Conservation (phyloP, 75 land plant species). For the Cupressus sempervirens region DNA sequence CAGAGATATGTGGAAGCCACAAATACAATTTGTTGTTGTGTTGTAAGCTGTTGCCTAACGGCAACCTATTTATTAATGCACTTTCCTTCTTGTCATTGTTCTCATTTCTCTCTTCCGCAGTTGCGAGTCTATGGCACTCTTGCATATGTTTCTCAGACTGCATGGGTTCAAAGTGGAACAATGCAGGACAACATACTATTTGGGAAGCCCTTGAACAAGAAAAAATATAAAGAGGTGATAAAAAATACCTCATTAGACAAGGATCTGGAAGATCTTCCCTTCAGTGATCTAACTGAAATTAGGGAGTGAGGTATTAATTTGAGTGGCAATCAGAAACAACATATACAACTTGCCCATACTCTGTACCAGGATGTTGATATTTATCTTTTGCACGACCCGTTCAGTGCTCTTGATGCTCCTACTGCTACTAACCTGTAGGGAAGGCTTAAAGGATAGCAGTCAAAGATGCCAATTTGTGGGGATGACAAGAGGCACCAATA, state of each 20-base stretch:
- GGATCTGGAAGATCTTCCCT: slow-evolving; percentile 26
- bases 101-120: no score
- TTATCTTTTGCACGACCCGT: slow-evolving; percentile 41
- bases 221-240: slow-evolving; percentile 18
- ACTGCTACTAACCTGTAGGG: slow-evolving; percentile 19
- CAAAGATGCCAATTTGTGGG: no score
- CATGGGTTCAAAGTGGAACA: slow-evolving; percentile 32
- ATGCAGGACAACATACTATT: slow-evolving; percentile 28
- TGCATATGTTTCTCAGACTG: no score
- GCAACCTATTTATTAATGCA: no score
- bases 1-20: no score
- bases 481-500: no score
- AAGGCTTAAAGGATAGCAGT: no score
- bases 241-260: slow-evolving; percentile 20
- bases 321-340: slow-evolving; percentile 45
- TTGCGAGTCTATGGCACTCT: no score
- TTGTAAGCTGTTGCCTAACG: no score
- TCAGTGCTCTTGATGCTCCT: slow-evolving; percentile 48
- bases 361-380: slow-evolving; percentile 36
- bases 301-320: no score
- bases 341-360: slow-evolving; percentile 35
- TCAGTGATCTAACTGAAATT: slow-evolving; percentile 34
- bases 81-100: no score
- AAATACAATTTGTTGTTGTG: no score
- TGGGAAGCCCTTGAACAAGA: slow-evolving; percentile 19